phyloP scores from a whole-genome alignment of 768 basidiomycete species.

The Tephrocybe sp. region DNA sequence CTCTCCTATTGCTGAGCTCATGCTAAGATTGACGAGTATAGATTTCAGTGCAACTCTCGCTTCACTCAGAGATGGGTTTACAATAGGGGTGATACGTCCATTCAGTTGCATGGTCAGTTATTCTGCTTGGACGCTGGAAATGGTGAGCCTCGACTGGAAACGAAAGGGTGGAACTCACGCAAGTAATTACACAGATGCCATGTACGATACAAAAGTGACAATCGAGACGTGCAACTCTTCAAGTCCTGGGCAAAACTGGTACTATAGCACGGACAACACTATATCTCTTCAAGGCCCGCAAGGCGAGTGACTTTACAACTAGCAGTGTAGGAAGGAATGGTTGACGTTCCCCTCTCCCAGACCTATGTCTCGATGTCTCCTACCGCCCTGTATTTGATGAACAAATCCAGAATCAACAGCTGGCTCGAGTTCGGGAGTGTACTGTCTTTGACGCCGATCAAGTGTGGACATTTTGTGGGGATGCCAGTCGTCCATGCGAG shows the following conservation, averaged over 20 bases:
- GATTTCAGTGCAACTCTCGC: conserved; percentile 31
- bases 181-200: conserved; percentile 17
- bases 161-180: conserved; percentile 22
- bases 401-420: neutral
- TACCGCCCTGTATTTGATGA: neutral
- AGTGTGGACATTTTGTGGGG: neutral
- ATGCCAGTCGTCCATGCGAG: neutral
- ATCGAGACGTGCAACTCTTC: conserved; percentile 32
- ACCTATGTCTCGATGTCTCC: neutral
- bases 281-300: conserved; percentile 20
- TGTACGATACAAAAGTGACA: conserved; percentile 26
- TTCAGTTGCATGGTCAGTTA: conserved; percentile 26
- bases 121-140: conserved; percentile 33
- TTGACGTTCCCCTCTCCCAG: neutral
- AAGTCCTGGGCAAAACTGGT: conserved; percentile 32
- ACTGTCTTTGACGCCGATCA: neutral
- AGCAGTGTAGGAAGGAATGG: neutral
- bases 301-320: neutral
- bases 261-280: conserved; percentile 23
- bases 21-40: conserved; percentile 1
- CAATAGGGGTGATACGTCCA: conserved; percentile 21
- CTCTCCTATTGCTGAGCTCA: neutral
- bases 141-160: conserved; percentile 21
- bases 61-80: conserved; percentile 27
- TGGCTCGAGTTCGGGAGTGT: neutral